These are phyloP conservation scores for Cornus suecica DNA, from an alignment of 148 eudicot genomes.

Conservation along the genomic window DNA sequence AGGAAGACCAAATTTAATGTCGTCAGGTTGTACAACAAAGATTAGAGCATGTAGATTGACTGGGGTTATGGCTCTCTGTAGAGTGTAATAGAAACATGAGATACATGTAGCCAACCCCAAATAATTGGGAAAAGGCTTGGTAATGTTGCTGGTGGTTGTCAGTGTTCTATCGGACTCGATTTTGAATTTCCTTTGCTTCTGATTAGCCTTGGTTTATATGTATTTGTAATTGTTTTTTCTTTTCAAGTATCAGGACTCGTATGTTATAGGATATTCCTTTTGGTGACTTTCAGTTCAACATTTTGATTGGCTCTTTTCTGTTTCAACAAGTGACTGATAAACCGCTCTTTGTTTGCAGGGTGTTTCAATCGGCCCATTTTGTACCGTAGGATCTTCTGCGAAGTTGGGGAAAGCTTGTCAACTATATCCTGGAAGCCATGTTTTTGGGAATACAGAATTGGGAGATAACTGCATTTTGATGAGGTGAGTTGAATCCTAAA, in stretches of 20 bases:
- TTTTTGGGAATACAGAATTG: conserved; percentile 73
- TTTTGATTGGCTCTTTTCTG: background rate
- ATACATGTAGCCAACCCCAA: too few relatives aligned
- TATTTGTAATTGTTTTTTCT: background rate
- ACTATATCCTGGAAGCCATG: conserved; percentile 86
- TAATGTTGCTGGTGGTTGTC: too few relatives aligned
- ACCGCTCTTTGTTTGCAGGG: conserved; percentile 41
- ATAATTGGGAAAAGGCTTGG: too few relatives aligned
- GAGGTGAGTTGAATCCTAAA: conserved; percentile 43
- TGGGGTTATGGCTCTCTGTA: too few relatives aligned
- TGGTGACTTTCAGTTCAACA: background rate
- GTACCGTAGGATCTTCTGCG: conserved; percentile 77
- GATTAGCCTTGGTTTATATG: background rate
- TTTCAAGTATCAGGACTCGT: too few relatives aligned
- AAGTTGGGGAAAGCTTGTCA: conserved; percentile 79
- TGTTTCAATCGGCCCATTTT: conserved; percentile 93
- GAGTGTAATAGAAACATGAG: too few relatives aligned
- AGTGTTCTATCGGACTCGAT: too few relatives aligned
- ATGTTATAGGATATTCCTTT: background rate
- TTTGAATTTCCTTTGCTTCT: background rate
- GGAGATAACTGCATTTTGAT: conserved; percentile 79
- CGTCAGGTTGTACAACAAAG: too few relatives aligned
- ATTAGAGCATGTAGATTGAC: too few relatives aligned
- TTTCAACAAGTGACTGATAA: conserved; percentile 8
- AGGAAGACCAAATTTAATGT: too few relatives aligned